Evolutionary conservation across 2,329 filamentous ascomycete species (phyloP).

Genomic region (Microascus cirrosus): DNA sequence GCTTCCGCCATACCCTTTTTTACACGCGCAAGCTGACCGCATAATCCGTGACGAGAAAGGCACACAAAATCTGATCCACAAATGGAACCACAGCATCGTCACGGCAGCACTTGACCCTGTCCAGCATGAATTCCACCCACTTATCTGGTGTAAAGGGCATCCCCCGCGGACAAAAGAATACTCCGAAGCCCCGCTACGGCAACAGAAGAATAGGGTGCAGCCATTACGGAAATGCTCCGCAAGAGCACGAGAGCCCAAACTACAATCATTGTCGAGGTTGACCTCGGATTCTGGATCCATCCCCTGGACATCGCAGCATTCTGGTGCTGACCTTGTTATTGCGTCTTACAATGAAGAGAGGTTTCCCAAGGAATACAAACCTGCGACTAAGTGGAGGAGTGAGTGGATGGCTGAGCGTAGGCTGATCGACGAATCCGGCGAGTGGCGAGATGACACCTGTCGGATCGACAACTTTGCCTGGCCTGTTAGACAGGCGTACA

Average conservation of each 20-base stretch:
- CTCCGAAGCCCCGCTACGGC: not conserved
- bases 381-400: conserved; percentile 8
- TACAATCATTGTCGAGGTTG: not conserved
- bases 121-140: conserved; percentile 4
- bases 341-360: conserved; percentile 1
- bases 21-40: not conserved
- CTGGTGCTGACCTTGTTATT: not conserved
- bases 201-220: not conserved
- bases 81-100: conserved; percentile 8
- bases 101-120: conserved; percentile 7
- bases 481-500: conserved; percentile 9
- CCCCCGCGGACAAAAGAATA: not conserved
- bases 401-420: not conserved
- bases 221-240: not conserved
- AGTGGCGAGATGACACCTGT: not conserved
- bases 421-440: conserved; percentile 6
- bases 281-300: not conserved
- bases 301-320: not conserved
- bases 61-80: conserved; percentile 5
- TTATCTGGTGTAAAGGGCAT: conserved; percentile 7
- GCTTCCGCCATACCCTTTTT: not conserved
- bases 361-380: conserved; percentile 10
- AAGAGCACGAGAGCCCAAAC: not conserved
- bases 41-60: not conserved
- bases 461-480: not conserved